A percentile compares a stretch with the other conserved stretches of the same genome.
Evolutionary conservation across 306 rosid species (phyloP).

Genomic region (Vigna trinervia): DNA sequence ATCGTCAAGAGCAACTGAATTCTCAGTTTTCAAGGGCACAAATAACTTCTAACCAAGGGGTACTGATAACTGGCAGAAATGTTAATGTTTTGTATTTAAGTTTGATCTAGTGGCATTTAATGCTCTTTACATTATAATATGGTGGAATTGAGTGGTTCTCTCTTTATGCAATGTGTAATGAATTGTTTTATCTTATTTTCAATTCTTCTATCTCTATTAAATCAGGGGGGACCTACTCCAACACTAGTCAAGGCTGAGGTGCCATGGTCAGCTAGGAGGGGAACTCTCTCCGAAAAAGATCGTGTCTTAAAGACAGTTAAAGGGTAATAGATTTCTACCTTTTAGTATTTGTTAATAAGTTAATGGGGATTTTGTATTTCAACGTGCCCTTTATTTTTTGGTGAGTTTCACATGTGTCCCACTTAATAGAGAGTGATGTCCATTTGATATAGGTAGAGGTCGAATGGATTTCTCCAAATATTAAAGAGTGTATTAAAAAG

Average conservation of each 20-base stretch:
- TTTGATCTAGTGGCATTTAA: not conserved
- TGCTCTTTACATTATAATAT: not conserved
- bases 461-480: not conserved
- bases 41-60: constrained; percentile 70
- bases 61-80: constrained; percentile 43
- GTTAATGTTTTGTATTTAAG: constrained; percentile 3
- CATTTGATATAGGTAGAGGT: not conserved
- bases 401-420: not conserved
- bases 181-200: constrained; percentile 31
- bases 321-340: constrained; percentile 66
- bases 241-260: constrained; percentile 85
- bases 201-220: constrained; percentile 31
- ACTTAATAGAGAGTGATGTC: not conserved
- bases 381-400: not conserved
- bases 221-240: constrained; percentile 81
- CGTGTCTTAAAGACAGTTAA: constrained; percentile 93
- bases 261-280: constrained; percentile 97
- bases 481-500: not conserved
- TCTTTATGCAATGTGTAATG: not conserved
- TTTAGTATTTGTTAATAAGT: not conserved
- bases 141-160: not conserved
- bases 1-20: constrained; percentile 69
- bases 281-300: constrained; percentile 81
- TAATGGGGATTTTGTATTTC: not conserved
- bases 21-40: constrained; percentile 67